Evolutionary conservation across 2,329 filamentous ascomycete genomes (phyloP), one percentile per base, ranked within the genome.

Genomic region (Claviceps humidiphila): DNA sequence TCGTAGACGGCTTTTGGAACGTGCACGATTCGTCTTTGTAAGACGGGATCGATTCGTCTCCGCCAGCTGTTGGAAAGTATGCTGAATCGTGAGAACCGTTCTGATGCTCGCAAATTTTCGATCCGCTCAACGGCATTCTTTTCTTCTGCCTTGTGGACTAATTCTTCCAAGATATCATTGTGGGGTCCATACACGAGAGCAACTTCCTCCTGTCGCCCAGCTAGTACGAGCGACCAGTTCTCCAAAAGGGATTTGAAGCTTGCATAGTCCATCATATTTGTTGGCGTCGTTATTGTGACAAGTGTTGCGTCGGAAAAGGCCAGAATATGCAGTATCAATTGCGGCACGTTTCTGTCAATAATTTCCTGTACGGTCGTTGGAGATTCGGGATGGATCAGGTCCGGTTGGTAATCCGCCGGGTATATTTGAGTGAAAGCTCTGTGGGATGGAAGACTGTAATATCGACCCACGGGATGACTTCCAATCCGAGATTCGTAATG

Each of bases 191-290:
- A 43, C 9, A 51, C 48, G 9, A 30, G 5, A 5, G 51, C 44
- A 26, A 53, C 48, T n/a, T 39, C 37, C 5, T 46, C 22, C 39
- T 14, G 22, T 26, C 48, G 51, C 16, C 53, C 51, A 11, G 47
- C 48, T 38, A 55, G 37, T 30, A 52, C 51, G 30, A 53, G 48
- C 14, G 53, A 55, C 53, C 53, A 55, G 34, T 53, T 53, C 14
- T 55, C 30, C 1, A 55, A 34, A 17, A 55, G 51, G 3, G 43
- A 49, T 30, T 48, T 51, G 44, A 55, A 52, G 44, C 53, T 47
- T 17, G 47, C 51, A n/a, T 48, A 43, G 34, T 55, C 53, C 51
- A 55, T 49, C 11, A 40, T 40, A 26, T 47, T 55, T 6, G n/a
- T 20, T 16, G 53, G 53, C 48, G 42, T 44, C 17, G 53, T 53